Percentiles rank a stretch among this genome's conserved stretches.
phyloP scores from a whole-genome alignment of 495 filamentous ascomycete genomes.

The Penicillium longicatenatum region DNA sequence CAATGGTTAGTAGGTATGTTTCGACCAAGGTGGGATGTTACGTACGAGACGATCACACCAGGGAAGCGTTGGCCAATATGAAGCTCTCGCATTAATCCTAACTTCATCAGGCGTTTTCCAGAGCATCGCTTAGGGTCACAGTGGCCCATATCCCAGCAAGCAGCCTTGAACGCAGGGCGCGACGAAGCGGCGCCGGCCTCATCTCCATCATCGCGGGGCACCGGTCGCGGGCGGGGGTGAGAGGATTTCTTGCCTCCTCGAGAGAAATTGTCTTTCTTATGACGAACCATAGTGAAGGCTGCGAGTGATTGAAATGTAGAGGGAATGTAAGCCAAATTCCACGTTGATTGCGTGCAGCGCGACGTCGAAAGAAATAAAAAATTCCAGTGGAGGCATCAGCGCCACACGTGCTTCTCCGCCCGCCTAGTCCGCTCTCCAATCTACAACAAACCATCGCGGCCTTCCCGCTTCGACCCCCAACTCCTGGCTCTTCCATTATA shows the following conservation, averaged over 20 bases:
- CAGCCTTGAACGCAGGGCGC: slow-evolving; percentile 78
- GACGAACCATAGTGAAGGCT: slow-evolving; percentile 69
- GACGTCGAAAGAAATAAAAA: slow-evolving; percentile 20
- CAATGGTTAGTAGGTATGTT: slow-evolving; percentile 14
- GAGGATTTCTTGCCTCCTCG: slow-evolving; percentile 67
- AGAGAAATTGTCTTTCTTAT: slow-evolving; percentile 88
- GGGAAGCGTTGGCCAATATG: slow-evolving; percentile 86
- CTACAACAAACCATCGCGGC: slow-evolving; percentile 21
- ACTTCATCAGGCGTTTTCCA: slow-evolving; percentile 87
- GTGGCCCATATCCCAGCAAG: slow-evolving; percentile 96
- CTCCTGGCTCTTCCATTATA: not conserved
- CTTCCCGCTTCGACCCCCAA: slow-evolving; percentile 13
- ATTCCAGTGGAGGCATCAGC: slow-evolving; percentile 21
- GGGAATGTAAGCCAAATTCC: not conserved
- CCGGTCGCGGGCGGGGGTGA: slow-evolving; percentile 50
- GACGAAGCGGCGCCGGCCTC: slow-evolving; percentile 32
- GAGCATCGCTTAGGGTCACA: slow-evolving; percentile 98
- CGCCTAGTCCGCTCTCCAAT: slow-evolving; percentile 19
- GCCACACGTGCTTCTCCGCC: slow-evolving; percentile 38
- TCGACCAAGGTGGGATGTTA: slow-evolving; percentile 13
- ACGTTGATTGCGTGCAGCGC: not conserved
- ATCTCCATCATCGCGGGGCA: slow-evolving; percentile 45
- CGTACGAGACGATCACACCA: slow-evolving; percentile 85
- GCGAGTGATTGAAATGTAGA: not conserved
- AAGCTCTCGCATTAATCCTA: slow-evolving; percentile 91